Conservation (phyloP, 345 rosid genomes). For the Erodium maritimum region DNA sequence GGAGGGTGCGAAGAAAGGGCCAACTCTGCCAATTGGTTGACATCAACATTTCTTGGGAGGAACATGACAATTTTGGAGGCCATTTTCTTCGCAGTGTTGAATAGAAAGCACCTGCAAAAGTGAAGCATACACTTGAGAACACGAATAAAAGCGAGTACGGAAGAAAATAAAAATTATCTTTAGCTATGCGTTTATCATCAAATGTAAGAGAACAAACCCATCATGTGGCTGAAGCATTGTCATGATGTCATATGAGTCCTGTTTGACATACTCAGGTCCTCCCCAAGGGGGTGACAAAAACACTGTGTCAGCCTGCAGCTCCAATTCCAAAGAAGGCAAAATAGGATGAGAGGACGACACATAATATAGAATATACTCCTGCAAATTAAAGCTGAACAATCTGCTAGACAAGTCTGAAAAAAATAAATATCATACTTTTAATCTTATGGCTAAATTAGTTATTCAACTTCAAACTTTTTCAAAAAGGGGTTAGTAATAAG, state of each 20-base stretch:
- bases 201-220: slow-evolving; percentile 35
- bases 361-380: too few relatives aligned
- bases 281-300: slow-evolving; percentile 99
- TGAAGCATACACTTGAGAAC: slow-evolving; percentile 1
- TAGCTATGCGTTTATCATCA: not conserved
- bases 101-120: slow-evolving; percentile 48
- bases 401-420: not conserved
- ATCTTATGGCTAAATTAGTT: too few relatives aligned
- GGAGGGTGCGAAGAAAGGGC: slow-evolving; percentile 48
- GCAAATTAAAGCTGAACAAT: not conserved
- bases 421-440: not conserved
- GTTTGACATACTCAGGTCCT: slow-evolving; percentile 76
- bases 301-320: slow-evolving; percentile 57
- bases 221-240: slow-evolving; percentile 82
- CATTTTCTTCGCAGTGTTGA: slow-evolving; percentile 48
- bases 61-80: slow-evolving; percentile 60
- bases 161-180: not conserved
- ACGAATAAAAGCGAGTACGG: not conserved
- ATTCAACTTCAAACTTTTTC: too few relatives aligned
- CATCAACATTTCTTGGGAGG: slow-evolving; percentile 74
- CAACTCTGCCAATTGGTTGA: slow-evolving; percentile 78
- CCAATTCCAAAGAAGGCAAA: not conserved
- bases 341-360: not conserved
- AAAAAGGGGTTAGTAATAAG: too few relatives aligned
- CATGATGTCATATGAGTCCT: slow-evolving; percentile 45